phyloP scores from a whole-genome alignment of 164 flowering plant species.

The Annona squamosa region DNA sequence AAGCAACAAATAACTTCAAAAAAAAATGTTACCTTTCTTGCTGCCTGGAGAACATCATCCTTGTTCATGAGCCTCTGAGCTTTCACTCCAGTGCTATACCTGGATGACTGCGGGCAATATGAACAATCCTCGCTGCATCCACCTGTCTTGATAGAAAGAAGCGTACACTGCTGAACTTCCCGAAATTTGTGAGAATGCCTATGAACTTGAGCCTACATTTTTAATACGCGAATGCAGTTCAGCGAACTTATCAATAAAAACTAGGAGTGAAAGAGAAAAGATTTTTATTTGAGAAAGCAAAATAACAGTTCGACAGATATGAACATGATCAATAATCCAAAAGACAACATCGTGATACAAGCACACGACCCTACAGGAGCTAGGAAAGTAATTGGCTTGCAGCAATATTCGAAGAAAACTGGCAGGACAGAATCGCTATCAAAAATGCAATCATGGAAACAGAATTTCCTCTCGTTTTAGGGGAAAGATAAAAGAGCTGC shows the following conservation, averaged over 20 bases:
- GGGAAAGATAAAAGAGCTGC: no score
- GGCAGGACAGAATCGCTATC: no score
- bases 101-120: conserved; percentile 95
- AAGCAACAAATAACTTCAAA: no score
- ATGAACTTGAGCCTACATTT: conserved; percentile 90
- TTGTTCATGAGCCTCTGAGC: conserved; percentile 83
- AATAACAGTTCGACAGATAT: no score
- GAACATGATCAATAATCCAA: neutral
- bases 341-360: neutral
- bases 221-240: conserved; percentile 7
- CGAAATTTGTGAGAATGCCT: conserved; percentile 93
- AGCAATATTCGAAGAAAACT: no score
- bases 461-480: no score
- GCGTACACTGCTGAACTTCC: conserved; percentile 98
- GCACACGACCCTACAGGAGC: neutral
- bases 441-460: no score
- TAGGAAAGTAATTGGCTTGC: neutral
- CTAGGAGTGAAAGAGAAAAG: neutral
- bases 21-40: conserved; percentile 47
- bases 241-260: neutral
- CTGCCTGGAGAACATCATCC: conserved; percentile 82
- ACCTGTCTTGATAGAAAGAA: conserved; percentile 93
- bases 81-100: conserved; percentile 82
- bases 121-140: conserved; percentile 99
- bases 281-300: neutral